Conservation (phyloP, 805 yeast genomes). For the Tetrapisispora pingtungensis region DNA sequence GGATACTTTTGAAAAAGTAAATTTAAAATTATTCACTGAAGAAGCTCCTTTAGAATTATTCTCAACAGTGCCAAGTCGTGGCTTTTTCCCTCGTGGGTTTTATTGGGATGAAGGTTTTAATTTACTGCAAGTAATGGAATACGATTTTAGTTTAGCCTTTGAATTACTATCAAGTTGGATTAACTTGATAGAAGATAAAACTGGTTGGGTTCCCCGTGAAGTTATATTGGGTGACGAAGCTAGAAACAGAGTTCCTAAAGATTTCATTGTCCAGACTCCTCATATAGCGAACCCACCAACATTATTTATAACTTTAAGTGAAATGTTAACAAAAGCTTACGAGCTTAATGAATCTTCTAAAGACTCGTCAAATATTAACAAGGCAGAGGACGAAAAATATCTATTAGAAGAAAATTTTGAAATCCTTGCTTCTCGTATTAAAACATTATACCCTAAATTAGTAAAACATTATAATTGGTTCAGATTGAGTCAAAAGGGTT, state of each 20-base stretch:
- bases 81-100: slow-evolving; percentile 93
- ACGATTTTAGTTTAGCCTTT: slow-evolving; percentile 72
- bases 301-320: slow-evolving; percentile 60
- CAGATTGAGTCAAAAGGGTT: slow-evolving; percentile 70
- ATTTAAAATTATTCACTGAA: slow-evolving; percentile 38
- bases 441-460: slow-evolving; percentile 63
- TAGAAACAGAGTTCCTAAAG: slow-evolving; percentile 74
- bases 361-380: slow-evolving; percentile 16
- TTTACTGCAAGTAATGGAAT: slow-evolving; percentile 67
- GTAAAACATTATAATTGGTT: slow-evolving; percentile 79
- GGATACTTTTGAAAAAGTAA: slow-evolving; percentile 50
- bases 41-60: slow-evolving; percentile 77
- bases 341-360: slow-evolving; percentile 8
- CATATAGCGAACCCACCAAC: slow-evolving; percentile 95
- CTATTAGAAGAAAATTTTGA: slow-evolving; percentile 49
- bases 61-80: slow-evolving; percentile 81
- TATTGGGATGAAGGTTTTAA: slow-evolving; percentile 99
- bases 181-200: slow-evolving; percentile 59
- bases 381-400: slow-evolving; percentile 30
- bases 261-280: slow-evolving; percentile 79
- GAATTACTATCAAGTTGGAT: slow-evolving; percentile 87
- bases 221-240: slow-evolving; percentile 89
- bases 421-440: slow-evolving; percentile 48
- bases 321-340: slow-evolving; percentile 40
- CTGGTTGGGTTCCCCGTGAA: slow-evolving; percentile 96